These are phyloP conservation scores for Aspergillus nanangensis DNA, from an alignment of 495 filamentous ascomycete genomes.

Conservation along the genomic window DNA sequence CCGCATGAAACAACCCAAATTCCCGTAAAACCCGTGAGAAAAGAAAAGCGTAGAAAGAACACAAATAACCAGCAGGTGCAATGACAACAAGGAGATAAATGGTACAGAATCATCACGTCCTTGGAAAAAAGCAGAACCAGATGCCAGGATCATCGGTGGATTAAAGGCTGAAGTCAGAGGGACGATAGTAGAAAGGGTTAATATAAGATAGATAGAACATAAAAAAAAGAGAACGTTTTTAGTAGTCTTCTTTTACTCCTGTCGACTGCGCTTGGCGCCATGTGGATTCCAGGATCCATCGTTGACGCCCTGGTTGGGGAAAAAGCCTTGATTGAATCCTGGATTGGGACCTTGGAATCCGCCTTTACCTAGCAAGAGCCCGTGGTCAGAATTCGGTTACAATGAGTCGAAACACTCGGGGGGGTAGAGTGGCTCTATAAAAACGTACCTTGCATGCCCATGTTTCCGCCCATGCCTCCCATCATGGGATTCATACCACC, in stretches of 20 bases:
- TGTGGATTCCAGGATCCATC: slow-evolving; percentile 78
- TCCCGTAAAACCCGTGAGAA: slow-evolving; percentile 1
- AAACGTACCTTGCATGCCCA: slow-evolving; percentile 60
- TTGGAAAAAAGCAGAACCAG: background rate
- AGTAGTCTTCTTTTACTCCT: slow-evolving; percentile 42
- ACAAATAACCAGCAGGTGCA: background rate
- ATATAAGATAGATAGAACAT: slow-evolving; percentile 7
- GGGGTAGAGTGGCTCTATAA: no score
- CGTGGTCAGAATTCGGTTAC: slow-evolving; percentile 1
- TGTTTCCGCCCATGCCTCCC: slow-evolving; percentile 55
- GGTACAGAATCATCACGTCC: background rate
- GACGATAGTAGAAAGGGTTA: background rate
- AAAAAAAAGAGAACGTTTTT: slow-evolving; percentile 2
- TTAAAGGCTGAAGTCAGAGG: background rate
- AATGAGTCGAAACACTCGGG: no score
- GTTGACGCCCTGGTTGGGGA: slow-evolving; percentile 53
- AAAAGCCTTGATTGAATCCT: slow-evolving; percentile 81
- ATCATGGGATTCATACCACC: slow-evolving; percentile 51
- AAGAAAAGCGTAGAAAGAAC: background rate
- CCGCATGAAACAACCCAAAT: slow-evolving; percentile 8
- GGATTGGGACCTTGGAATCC: slow-evolving; percentile 66
- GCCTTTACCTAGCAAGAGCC: slow-evolving; percentile 29
- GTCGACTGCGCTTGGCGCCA: slow-evolving; percentile 72
- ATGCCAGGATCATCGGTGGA: no score
- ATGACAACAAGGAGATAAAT: background rate